A percentile compares a stretch with the other conserved stretches of the same genome.
Evolutionary conservation across 495 filamentous ascomycete species (phyloP).

Genomic region (Annulohypoxylon maeteangense): DNA sequence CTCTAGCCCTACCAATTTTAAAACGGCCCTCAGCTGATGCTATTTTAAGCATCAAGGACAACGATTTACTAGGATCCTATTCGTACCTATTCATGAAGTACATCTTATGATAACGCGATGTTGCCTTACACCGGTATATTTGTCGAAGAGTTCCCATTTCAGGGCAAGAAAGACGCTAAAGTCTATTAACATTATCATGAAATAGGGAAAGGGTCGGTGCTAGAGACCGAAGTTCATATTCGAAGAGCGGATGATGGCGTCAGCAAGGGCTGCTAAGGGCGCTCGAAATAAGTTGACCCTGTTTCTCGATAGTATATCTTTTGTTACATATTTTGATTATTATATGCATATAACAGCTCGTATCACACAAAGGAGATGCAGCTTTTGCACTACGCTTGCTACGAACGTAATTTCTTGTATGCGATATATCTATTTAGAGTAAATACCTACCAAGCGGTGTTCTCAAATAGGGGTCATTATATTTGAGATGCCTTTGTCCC

Average conservation of each 20-base stretch:
- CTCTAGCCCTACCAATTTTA: constrained; percentile 10
- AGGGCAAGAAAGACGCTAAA: background rate
- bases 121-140: background rate
- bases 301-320: background rate
- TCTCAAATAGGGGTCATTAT: background rate
- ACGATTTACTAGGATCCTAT: background rate
- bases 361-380: background rate
- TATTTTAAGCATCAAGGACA: background rate
- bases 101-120: background rate
- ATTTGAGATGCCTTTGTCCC: background rate
- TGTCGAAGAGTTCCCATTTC: background rate
- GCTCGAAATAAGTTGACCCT: background rate
- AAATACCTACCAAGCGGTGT: background rate
- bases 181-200: background rate
- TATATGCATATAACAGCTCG: background rate
- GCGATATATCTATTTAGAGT: background rate
- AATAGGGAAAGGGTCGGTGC: background rate
- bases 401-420: background rate
- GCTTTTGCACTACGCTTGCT: background rate
- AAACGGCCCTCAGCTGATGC: background rate
- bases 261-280: background rate
- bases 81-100: no score
- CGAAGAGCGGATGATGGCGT: background rate
- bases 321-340: background rate
- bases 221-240: background rate